These are phyloP conservation scores for Zarea fungicola DNA, from an alignment of 2,329 filamentous ascomycete genomes.

Conservation along the genomic window DNA sequence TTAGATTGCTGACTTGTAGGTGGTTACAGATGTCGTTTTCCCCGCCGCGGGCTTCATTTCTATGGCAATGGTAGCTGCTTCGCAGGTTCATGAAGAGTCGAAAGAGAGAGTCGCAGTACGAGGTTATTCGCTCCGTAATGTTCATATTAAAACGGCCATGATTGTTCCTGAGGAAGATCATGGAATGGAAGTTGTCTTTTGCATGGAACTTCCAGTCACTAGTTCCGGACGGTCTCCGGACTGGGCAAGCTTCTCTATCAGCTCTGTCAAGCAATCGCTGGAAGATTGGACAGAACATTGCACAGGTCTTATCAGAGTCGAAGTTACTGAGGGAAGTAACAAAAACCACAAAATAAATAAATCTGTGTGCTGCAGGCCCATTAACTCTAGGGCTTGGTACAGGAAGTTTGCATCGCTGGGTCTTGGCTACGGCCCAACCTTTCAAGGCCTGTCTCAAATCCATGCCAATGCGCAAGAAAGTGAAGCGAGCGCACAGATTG, in stretches of 20 bases:
- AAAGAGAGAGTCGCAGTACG: conserved; percentile 12
- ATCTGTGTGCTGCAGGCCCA: not conserved
- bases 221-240: conserved; percentile 20
- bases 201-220: conserved; percentile 17
- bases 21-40: conserved; percentile 28
- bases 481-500: conserved; percentile 17
- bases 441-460: conserved; percentile 18
- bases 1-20: too few species aligned
- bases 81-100: conserved; percentile 13
- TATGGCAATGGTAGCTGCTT: conserved; percentile 26
- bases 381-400: conserved; percentile 16
- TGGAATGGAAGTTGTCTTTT: conserved; percentile 20
- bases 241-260: conserved; percentile 22
- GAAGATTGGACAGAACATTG: conserved; percentile 22
- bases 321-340: conserved; percentile 12
- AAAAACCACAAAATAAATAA: not conserved
- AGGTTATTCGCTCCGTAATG: conserved; percentile 17
- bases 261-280: conserved; percentile 19
- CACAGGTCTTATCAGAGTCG: conserved; percentile 19
- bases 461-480: conserved; percentile 18
- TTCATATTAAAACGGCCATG: conserved; percentile 21
- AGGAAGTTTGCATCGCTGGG: conserved; percentile 20
- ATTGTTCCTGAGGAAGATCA: conserved; percentile 19
- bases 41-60: conserved; percentile 29
- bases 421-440: conserved; percentile 20